Conservation (phyloP, 176 grass and related monocot genomes). For the Miscanthus lutarioriparius region DNA sequence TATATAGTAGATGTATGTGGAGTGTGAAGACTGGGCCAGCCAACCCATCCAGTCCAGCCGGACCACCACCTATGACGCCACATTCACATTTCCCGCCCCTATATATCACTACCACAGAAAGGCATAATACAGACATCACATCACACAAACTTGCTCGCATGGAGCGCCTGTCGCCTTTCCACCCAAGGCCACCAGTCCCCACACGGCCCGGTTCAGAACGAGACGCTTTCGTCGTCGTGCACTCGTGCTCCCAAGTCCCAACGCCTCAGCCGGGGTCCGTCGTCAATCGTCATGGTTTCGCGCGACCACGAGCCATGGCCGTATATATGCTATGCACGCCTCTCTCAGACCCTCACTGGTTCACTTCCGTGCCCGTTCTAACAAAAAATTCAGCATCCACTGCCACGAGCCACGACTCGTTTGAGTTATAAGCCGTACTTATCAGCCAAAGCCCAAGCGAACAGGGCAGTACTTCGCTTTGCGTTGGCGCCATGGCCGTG, state of each 20-base stretch:
- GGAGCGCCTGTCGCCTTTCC: not conserved
- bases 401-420: too few species aligned
- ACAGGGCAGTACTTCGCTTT: not conserved
- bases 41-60: not conserved
- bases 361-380: not conserved
- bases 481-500: constrained; percentile 48
- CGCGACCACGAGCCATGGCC: not conserved
- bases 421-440: too few species aligned
- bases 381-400: not conserved
- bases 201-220: not conserved
- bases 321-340: too few species aligned
- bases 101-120: too few species aligned
- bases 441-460: too few species aligned
- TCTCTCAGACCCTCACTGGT: too few species aligned
- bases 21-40: too few species aligned
- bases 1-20: too few species aligned
- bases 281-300: not conserved
- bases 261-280: not conserved
- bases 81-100: not conserved
- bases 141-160: too few species aligned
- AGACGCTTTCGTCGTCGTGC: not conserved
- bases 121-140: too few species aligned
- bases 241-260: not conserved
- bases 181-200: not conserved
- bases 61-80: not conserved